phyloP scores from a whole-genome alignment of 2,329 filamentous ascomycete species.

The Pseudocercospora macadamiae region DNA sequence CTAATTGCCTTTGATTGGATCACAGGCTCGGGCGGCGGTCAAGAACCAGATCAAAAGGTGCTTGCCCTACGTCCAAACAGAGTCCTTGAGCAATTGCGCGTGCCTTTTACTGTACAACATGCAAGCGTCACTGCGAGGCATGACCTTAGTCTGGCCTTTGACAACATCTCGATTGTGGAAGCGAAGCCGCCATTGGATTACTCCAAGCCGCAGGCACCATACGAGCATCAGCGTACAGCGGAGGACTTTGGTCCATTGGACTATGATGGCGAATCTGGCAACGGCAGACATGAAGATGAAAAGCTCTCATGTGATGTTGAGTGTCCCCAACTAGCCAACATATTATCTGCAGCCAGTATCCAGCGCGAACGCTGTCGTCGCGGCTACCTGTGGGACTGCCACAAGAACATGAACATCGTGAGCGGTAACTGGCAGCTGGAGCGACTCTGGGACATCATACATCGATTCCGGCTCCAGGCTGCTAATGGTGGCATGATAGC shows the following conservation, averaged over 20 bases:
- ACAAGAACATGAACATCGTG: slow-evolving; percentile 67
- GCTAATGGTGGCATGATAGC: slow-evolving; percentile 71
- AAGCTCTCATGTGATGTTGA: slow-evolving; percentile 18
- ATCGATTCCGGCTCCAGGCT: slow-evolving; percentile 66
- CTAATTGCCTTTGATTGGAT: slow-evolving; percentile 66
- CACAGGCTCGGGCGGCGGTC: slow-evolving; percentile 49
- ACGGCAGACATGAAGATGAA: slow-evolving; percentile 8
- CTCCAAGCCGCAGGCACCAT: slow-evolving; percentile 18
- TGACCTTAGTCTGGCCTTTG: slow-evolving; percentile 40
- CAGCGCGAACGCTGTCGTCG: slow-evolving; percentile 59
- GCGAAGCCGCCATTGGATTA: slow-evolving; percentile 16
- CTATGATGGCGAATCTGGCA: slow-evolving; percentile 22
- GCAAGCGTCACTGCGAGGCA: slow-evolving; percentile 49
- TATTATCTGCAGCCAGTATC: slow-evolving; percentile 39
- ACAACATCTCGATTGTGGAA: slow-evolving; percentile 31
- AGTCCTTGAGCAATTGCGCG: slow-evolving; percentile 53
- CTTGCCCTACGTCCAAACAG: slow-evolving; percentile 58
- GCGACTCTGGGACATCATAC: slow-evolving; percentile 77
- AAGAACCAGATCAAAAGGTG: slow-evolving; percentile 53
- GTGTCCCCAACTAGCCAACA: slow-evolving; percentile 25
- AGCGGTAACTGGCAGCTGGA: slow-evolving; percentile 74
- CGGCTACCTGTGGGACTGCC: slow-evolving; percentile 62
- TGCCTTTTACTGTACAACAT: slow-evolving; percentile 45
- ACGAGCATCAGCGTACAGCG: slow-evolving; percentile 22
- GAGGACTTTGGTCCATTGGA: slow-evolving; percentile 33